These are phyloP conservation scores for Lasiosphaeria ovina DNA, from an alignment of 495 filamentous ascomycete species.

Conservation along the genomic window DNA sequence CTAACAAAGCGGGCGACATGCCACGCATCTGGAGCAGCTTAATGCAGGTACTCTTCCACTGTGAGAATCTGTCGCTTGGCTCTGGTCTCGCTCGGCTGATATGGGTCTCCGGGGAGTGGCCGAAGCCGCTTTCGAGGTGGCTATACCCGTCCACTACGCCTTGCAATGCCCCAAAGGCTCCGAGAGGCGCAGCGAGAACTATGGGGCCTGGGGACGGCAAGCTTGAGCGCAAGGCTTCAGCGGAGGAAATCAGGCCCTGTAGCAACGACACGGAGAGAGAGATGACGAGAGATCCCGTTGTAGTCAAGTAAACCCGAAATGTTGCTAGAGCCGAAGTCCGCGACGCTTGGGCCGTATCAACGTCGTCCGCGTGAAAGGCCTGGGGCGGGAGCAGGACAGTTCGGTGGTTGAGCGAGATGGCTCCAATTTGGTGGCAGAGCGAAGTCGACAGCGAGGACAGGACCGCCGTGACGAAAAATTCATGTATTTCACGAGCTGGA, in stretches of 20 bases:
- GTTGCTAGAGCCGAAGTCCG: constrained; percentile 41
- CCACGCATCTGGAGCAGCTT: constrained; percentile 43
- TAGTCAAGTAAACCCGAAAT: constrained; percentile 48
- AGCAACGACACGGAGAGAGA: constrained; percentile 40
- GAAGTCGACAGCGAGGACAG: constrained; percentile 44
- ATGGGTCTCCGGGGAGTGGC: constrained; percentile 50
- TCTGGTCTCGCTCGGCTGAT: constrained; percentile 35
- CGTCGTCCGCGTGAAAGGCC: constrained; percentile 22
- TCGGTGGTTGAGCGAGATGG: constrained; percentile 44
- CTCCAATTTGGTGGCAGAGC: constrained; percentile 40
- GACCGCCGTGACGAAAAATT: constrained; percentile 45
- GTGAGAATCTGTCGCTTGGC: constrained; percentile 35
- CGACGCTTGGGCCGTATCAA: constrained; percentile 17
- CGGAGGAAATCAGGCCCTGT: constrained; percentile 38
- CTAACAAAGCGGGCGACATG: constrained; percentile 37
- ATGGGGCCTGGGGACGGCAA: constrained; percentile 35
- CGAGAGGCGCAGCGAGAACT: constrained; percentile 46
- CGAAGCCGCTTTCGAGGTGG: constrained; percentile 29
- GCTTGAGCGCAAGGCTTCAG: constrained; percentile 33
- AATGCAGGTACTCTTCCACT: constrained; percentile 42
- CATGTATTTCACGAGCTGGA: constrained; percentile 36
- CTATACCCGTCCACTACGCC: constrained; percentile 28
- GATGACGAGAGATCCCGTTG: constrained; percentile 46
- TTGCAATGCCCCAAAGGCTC: constrained; percentile 44
- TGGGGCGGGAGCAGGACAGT: constrained; percentile 37